Conservation (phyloP, 1,284 basidiomycete species). For the Ganoderma meredithae region DNA sequence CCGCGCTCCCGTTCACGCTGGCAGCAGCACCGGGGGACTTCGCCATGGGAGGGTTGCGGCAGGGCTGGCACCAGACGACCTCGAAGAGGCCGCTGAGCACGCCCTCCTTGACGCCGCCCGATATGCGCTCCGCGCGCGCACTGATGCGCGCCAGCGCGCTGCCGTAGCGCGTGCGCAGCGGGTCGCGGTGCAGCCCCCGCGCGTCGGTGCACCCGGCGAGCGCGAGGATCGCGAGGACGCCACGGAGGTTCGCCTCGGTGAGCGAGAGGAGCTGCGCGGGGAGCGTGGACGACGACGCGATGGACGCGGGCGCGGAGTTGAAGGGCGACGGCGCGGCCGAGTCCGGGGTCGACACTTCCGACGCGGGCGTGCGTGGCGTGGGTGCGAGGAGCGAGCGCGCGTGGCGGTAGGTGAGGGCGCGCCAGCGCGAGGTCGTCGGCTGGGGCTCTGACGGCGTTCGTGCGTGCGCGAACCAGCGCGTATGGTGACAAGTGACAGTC, state of each 20-base stretch:
- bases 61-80: slow-evolving; percentile 36
- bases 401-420: slow-evolving; percentile 45
- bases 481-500: too few species aligned
- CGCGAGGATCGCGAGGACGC: slow-evolving; percentile 44
- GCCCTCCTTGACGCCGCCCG: slow-evolving; percentile 42
- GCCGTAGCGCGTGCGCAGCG: slow-evolving; percentile 42
- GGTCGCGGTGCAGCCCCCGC: slow-evolving; percentile 40
- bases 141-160: slow-evolving; percentile 38
- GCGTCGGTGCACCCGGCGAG: slow-evolving; percentile 45
- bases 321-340: slow-evolving; percentile 35
- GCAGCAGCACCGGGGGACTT: background rate
- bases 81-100: slow-evolving; percentile 47
- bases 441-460: slow-evolving; percentile 47
- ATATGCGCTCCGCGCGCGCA: slow-evolving; percentile 43
- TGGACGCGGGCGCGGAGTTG: slow-evolving; percentile 32
- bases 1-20: background rate
- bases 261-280: slow-evolving; percentile 27
- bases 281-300: slow-evolving; percentile 29
- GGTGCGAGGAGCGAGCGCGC: slow-evolving; percentile 38
- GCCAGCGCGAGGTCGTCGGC: slow-evolving; percentile 48
- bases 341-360: slow-evolving; percentile 30
- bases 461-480: too few species aligned
- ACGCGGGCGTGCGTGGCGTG: slow-evolving; percentile 23
- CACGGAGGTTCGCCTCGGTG: slow-evolving; percentile 41
- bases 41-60: background rate